Conservation (phyloP, 345 rosid species). For the Stellera chamaejasme region DNA sequence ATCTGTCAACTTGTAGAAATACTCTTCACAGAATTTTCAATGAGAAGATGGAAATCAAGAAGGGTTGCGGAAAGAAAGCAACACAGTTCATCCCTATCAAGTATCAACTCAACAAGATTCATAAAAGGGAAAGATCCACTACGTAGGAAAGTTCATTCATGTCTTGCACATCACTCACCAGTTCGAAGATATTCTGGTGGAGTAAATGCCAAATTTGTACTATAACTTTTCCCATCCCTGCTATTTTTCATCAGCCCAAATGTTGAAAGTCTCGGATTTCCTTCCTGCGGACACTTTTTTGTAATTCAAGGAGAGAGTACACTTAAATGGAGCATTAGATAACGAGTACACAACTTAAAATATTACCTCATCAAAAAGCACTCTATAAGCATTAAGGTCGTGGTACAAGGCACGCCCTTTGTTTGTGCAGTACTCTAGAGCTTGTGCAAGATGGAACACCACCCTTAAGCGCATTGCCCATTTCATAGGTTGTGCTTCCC, state of each 20-base stretch:
- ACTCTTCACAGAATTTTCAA: too few relatives aligned
- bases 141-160: too few relatives aligned
- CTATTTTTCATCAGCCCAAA: slow-evolving; percentile 97
- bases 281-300: slow-evolving; percentile 45
- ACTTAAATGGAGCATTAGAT: not conserved
- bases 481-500: slow-evolving; percentile 94
- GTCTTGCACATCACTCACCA: slow-evolving; percentile 27
- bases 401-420: slow-evolving; percentile 93
- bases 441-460: slow-evolving; percentile 87
- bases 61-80: too few relatives aligned
- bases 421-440: slow-evolving; percentile 77
- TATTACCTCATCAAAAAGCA: slow-evolving; percentile 78
- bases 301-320: not conserved
- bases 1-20: too few relatives aligned
- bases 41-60: too few relatives aligned
- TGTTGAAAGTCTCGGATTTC: slow-evolving; percentile 83
- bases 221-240: slow-evolving; percentile 91
- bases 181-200: slow-evolving; percentile 97
- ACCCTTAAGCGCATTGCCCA: slow-evolving; percentile 97
- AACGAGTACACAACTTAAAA: not conserved
- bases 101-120: too few relatives aligned
- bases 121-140: not conserved
- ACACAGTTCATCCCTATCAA: too few relatives aligned
- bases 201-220: slow-evolving; percentile 91
- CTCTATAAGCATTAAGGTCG: slow-evolving; percentile 88